A percentile compares a stretch with the other conserved stretches of the same genome.
phyloP scores from a whole-genome alignment of 2,329 filamentous ascomycete species.

The Aureobasidium sp. region DNA sequence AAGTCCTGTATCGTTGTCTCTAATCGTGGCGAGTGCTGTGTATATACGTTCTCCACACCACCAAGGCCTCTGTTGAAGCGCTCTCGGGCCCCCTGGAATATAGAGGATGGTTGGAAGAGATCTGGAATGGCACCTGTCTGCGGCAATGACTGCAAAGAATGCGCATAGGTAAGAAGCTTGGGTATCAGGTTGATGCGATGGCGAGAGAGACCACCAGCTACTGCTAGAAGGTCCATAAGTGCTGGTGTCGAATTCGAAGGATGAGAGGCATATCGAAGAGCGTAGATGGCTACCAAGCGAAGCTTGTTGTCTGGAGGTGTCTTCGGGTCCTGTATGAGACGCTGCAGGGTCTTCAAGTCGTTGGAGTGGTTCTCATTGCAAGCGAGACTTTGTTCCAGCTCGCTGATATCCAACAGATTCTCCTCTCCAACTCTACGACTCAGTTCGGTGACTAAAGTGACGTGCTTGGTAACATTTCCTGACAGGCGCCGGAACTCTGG shows the following conservation, averaged over 20 bases:
- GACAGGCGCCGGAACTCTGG: conserved; percentile 96
- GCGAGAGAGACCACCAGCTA: conserved; percentile 72
- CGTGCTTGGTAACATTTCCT: conserved; percentile 97
- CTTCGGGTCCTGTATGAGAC: conserved; percentile 70
- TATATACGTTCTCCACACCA: conserved; percentile 98
- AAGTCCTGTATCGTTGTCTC: conserved; percentile 85
- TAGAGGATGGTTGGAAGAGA: conserved; percentile 82
- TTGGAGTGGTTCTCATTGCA: conserved; percentile 92
- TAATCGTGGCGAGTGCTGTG: conserved; percentile 84
- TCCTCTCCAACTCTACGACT: conserved; percentile 81
- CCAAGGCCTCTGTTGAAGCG: conserved; percentile 84
- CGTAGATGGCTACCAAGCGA: conserved; percentile 86
- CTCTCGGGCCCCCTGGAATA: conserved; percentile 81
- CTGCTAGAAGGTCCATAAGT: conserved; percentile 76
- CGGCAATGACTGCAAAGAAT: conserved; percentile 64
- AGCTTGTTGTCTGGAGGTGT: conserved; percentile 80
- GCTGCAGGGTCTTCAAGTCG: conserved; percentile 89
- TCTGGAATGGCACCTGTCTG: conserved; percentile 75
- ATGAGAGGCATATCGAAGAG: conserved; percentile 82
- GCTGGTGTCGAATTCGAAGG: conserved; percentile 76
- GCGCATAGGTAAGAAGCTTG: conserved; percentile 77
- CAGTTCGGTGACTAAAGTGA: conserved; percentile 88
- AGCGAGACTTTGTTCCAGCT: conserved; percentile 91
- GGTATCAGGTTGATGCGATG: conserved; percentile 72
- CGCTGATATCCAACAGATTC: conserved; percentile 87